Percentiles rank a stretch among this genome's conserved stretches.
Conservation (phyloP, 2,329 filamentous ascomycete species). For the Calycina herbarum region DNA sequence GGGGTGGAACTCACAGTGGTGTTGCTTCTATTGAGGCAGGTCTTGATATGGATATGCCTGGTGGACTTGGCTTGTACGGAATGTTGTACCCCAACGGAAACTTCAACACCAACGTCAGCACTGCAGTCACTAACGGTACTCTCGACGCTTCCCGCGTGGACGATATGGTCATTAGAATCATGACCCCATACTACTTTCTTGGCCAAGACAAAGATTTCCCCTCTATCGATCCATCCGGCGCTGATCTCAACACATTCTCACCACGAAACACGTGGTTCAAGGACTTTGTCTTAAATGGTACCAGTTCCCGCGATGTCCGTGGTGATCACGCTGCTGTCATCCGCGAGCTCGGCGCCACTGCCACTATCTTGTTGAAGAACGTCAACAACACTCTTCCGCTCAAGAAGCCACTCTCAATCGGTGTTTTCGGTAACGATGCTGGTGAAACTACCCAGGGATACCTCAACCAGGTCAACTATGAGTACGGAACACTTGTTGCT, state of each 20-base stretch:
- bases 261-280: slow-evolving; percentile 51
- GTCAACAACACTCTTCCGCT: slow-evolving; percentile 58
- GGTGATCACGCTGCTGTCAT: slow-evolving; percentile 42
- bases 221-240: slow-evolving; percentile 23
- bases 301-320: slow-evolving; percentile 76
- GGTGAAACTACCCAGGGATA: slow-evolving; percentile 53
- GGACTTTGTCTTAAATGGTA: slow-evolving; percentile 81
- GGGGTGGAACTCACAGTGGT: slow-evolving; percentile 79
- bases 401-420: slow-evolving; percentile 46
- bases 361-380: slow-evolving; percentile 65
- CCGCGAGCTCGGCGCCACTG: slow-evolving; percentile 53
- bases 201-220: slow-evolving; percentile 51
- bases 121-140: slow-evolving; percentile 60
- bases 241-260: slow-evolving; percentile 23
- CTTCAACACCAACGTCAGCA: slow-evolving; percentile 42
- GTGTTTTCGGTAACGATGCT: slow-evolving; percentile 58
- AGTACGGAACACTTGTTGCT: slow-evolving; percentile 49
- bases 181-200: slow-evolving; percentile 60
- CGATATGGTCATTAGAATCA: slow-evolving; percentile 65
- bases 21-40: slow-evolving; percentile 77
- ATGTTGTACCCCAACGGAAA: slow-evolving; percentile 44
- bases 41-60: slow-evolving; percentile 59
- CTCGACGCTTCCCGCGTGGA: slow-evolving; percentile 55
- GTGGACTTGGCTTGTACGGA: slow-evolving; percentile 64
- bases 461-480: slow-evolving; percentile 34